Percentiles rank a stretch among this genome's conserved stretches.
Conservation (phyloP, 306 rosid species). For the Gastrolobium villosum region DNA sequence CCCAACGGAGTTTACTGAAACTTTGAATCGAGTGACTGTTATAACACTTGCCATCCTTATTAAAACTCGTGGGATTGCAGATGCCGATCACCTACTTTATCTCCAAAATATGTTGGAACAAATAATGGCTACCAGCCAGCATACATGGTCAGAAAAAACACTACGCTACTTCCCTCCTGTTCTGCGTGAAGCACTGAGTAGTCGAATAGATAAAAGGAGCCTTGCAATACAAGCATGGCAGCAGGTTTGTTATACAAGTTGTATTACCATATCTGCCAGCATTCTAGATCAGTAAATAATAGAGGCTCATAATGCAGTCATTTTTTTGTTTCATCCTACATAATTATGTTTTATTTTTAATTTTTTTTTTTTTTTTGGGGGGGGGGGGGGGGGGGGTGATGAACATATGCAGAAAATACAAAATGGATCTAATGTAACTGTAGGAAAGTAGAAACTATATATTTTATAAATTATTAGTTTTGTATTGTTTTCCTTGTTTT, state of each 20-base stretch:
- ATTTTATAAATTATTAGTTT: too few relatives aligned
- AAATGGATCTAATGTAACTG: too few relatives aligned
- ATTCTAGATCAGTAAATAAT: constrained; percentile 32
- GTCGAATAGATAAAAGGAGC: constrained; percentile 80
- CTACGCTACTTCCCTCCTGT: constrained; percentile 83
- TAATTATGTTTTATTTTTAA: constrained; percentile 19
- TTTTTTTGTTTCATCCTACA: constrained; percentile 13
- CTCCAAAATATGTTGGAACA: constrained; percentile 93
- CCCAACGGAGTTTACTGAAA: constrained; percentile 95
- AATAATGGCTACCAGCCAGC: constrained; percentile 82
- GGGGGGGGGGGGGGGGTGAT: not conserved
- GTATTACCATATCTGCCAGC: constrained; percentile 41
- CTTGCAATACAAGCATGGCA: constrained; percentile 93
- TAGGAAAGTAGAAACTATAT: too few relatives aligned
- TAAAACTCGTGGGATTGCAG: constrained; percentile 98
- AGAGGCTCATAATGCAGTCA: constrained; percentile 2
- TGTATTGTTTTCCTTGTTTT: too few relatives aligned
- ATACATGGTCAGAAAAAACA: constrained; percentile 97
- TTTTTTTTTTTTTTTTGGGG: not conserved
- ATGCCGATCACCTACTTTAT: constrained; percentile 90
- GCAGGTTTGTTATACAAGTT: constrained; percentile 68
- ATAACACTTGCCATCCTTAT: constrained; percentile 93
- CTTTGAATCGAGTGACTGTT: constrained; percentile 83
- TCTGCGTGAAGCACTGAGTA: constrained; percentile 81
- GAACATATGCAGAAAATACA: not conserved